Evolutionary conservation across 331 rosid genomes (phyloP).

Genomic region (Acacia pycnantha): DNA sequence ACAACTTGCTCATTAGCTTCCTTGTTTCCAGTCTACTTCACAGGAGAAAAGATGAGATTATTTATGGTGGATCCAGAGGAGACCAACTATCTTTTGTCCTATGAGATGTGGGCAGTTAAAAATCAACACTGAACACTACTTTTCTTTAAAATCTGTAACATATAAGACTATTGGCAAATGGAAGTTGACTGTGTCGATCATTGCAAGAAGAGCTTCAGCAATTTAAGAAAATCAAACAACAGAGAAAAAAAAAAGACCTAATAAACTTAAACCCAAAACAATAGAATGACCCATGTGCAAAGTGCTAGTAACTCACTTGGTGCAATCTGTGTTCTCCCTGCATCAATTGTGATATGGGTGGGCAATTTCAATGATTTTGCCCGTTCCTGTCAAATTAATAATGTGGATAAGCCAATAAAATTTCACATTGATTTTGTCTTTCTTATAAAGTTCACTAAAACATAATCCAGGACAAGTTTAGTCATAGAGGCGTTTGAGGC

Average conservation of each 20-base stretch:
- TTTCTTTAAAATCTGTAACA: not conserved
- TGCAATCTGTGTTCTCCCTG: slow-evolving; percentile 98
- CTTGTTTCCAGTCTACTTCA: not conserved
- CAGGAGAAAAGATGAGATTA: not conserved
- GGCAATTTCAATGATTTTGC: slow-evolving; percentile 84
- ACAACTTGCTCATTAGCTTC: not conserved
- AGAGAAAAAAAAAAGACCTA: not conserved
- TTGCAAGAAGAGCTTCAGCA: not conserved
- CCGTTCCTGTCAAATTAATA: slow-evolving; percentile 53
- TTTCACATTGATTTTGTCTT: slow-evolving; percentile 5
- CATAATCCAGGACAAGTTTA: not conserved
- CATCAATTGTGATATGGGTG: slow-evolving; percentile 90
- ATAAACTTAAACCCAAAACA: not conserved
- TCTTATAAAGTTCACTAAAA: not conserved
- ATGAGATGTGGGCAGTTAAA: not conserved
- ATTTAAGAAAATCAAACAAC: not conserved
- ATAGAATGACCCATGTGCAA: not conserved
- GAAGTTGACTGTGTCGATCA: not conserved
- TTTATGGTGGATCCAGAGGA: not conserved
- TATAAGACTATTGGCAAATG: not conserved
- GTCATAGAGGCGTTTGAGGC: not conserved
- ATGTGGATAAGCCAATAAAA: not conserved
- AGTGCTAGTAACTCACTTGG: slow-evolving; percentile 66
- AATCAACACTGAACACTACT: not conserved
- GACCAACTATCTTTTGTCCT: not conserved